Evolutionary conservation across 2,329 filamentous ascomycete species (phyloP).

Genomic region (Penicillium concentricum): DNA sequence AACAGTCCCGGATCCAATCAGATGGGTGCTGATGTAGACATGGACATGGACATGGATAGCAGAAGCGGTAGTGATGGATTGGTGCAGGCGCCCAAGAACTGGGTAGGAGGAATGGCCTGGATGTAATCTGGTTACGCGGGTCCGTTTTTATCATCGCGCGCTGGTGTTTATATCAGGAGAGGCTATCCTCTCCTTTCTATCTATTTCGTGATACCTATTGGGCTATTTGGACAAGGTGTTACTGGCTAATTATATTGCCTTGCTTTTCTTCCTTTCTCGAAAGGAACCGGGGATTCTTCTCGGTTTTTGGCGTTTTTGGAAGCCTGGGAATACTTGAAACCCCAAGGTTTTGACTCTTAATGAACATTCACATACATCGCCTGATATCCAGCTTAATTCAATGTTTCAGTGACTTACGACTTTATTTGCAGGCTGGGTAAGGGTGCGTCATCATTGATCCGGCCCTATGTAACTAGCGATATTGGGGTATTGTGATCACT

Average conservation of each 20-base stretch:
- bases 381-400: not conserved
- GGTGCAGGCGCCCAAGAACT: constrained; percentile 20
- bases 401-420: not conserved
- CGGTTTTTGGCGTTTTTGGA: not conserved
- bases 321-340: not conserved
- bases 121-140: constrained; percentile 20
- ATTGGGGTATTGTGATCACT: not conserved
- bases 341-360: not conserved
- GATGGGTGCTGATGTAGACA: constrained; percentile 28
- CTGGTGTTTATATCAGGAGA: constrained; percentile 9
- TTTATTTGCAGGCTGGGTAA: not conserved
- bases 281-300: not conserved
- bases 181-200: not conserved
- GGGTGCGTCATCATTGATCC: not conserved
- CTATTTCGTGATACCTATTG: not conserved
- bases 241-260: not conserved
- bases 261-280: not conserved
- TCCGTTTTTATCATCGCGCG: constrained; percentile 1
- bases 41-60: constrained; percentile 32
- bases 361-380: not conserved
- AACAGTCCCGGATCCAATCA: constrained; percentile 22
- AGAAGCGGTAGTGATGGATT: constrained; percentile 19
- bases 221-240: not conserved
- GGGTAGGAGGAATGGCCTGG: constrained; percentile 34
- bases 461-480: not conserved